Evolutionary conservation across 2,329 filamentous ascomycete genomes (phyloP).

Genomic region (Penicillium sp.): DNA sequence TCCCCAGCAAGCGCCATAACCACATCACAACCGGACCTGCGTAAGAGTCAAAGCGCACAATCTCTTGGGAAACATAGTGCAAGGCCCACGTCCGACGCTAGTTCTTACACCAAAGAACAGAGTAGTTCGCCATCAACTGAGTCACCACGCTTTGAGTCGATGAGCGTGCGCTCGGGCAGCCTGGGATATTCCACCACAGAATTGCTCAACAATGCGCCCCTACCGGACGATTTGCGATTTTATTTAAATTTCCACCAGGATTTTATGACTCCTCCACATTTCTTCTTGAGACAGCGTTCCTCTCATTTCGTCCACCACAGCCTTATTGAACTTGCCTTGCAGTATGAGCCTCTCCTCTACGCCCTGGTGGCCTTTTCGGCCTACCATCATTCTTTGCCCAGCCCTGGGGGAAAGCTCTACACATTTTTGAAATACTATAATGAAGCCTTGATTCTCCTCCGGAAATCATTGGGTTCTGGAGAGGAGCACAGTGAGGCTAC

Average conservation of each 20-base stretch:
- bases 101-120: slow-evolving; percentile 45
- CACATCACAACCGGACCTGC: slow-evolving; percentile 21
- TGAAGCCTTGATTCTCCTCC: slow-evolving; percentile 74
- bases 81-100: slow-evolving; percentile 33
- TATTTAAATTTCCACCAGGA: slow-evolving; percentile 77
- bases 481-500: slow-evolving; percentile 72
- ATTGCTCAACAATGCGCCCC: slow-evolving; percentile 28
- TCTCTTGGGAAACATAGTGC: slow-evolving; percentile 30
- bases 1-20: slow-evolving; percentile 25
- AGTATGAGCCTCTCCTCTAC: slow-evolving; percentile 79
- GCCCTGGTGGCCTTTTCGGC: slow-evolving; percentile 85
- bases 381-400: slow-evolving; percentile 75
- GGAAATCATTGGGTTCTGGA: slow-evolving; percentile 68
- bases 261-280: slow-evolving; percentile 78
- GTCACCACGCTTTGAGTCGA: slow-evolving; percentile 41
- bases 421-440: slow-evolving; percentile 90
- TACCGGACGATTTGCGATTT: slow-evolving; percentile 68
- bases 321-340: slow-evolving; percentile 70
- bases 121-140: slow-evolving; percentile 56
- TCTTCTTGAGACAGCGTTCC: slow-evolving; percentile 70
- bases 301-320: slow-evolving; percentile 71
- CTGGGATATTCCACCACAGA: slow-evolving; percentile 30
- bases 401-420: slow-evolving; percentile 70
- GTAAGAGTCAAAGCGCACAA: slow-evolving; percentile 33
- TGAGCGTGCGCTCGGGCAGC: slow-evolving; percentile 36